phyloP scores from a whole-genome alignment of 129 eudicot species.

The Helianthus tuberosus region DNA sequence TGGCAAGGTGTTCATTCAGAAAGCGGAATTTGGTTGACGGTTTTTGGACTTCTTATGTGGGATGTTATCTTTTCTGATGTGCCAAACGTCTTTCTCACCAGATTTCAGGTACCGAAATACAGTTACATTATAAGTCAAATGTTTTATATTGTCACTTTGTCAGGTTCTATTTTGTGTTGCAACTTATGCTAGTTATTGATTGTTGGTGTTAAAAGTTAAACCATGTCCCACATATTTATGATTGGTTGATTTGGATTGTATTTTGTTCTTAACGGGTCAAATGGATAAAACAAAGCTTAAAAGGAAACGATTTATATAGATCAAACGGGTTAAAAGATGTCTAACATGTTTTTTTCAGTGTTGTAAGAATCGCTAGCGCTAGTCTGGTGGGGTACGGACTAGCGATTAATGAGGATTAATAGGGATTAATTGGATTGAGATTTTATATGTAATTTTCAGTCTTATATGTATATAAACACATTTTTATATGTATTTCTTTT shows the following conservation, averaged over 20 bases:
- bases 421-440: too few species aligned
- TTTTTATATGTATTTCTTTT: too few species aligned
- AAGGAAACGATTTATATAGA: neutral
- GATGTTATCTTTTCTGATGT: slow-evolving; percentile 82
- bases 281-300: neutral
- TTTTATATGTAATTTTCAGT: too few species aligned
- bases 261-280: neutral
- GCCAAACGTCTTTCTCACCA: slow-evolving; percentile 72
- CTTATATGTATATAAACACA: too few species aligned
- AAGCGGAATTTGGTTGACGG: slow-evolving; percentile 89
- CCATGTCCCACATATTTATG: neutral
- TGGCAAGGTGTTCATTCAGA: slow-evolving; percentile 97
- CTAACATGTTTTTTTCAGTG: neutral
- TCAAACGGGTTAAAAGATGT: neutral
- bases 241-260: neutral
- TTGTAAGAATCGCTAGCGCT: too few species aligned
- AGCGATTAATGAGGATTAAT: too few species aligned
- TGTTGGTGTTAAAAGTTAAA: neutral
- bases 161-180: neutral
- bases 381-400: too few species aligned
- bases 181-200: slow-evolving; percentile 15
- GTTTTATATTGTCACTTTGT: slow-evolving; percentile 3
- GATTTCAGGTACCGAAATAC: slow-evolving; percentile 70
- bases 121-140: neutral
- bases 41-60: slow-evolving; percentile 94